Evolutionary conservation across 148 eudicot genomes (phyloP).

Genomic region (Silene uniflora): DNA sequence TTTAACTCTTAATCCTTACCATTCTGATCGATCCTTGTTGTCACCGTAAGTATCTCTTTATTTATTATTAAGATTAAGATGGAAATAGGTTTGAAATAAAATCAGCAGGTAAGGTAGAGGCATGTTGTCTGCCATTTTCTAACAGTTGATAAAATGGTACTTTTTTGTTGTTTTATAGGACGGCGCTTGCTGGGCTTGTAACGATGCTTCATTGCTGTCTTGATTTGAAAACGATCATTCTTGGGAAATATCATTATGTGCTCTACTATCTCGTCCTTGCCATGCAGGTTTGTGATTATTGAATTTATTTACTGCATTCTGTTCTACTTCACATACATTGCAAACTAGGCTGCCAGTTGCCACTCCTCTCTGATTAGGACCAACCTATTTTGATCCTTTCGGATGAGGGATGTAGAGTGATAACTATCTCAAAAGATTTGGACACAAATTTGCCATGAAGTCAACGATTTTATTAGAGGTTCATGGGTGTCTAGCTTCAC

Average conservation of each 20-base stretch:
- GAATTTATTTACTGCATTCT: neutral
- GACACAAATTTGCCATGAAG: too few relatives aligned
- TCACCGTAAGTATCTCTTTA: constrained; percentile 69
- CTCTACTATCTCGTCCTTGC: constrained; percentile 85
- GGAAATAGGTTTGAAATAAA: neutral
- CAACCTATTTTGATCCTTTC: too few relatives aligned
- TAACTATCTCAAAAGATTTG: too few relatives aligned
- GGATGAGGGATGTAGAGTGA: too few relatives aligned
- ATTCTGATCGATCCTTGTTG: constrained; percentile 80
- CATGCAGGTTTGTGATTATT: constrained; percentile 60
- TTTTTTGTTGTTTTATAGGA: constrained; percentile 34
- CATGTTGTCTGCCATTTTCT: neutral
- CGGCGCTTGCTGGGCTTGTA: constrained; percentile 81
- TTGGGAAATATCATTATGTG: constrained; percentile 85
- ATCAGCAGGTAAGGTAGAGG: neutral
- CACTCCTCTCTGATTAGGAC: too few relatives aligned
- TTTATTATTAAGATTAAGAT: neutral
- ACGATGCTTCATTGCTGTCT: constrained; percentile 76
- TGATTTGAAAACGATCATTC: constrained; percentile 73
- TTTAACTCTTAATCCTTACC: constrained; percentile 84
- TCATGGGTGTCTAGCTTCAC: too few relatives aligned
- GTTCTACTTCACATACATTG: too few relatives aligned
- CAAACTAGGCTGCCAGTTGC: too few relatives aligned
- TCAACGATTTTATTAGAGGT: too few relatives aligned
- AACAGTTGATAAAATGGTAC: neutral